A percentile compares a stretch with the other conserved stretches of the same genome.
Evolutionary conservation across 305 asterid genomes (phyloP).

Genomic region (Solanum hybrid): DNA sequence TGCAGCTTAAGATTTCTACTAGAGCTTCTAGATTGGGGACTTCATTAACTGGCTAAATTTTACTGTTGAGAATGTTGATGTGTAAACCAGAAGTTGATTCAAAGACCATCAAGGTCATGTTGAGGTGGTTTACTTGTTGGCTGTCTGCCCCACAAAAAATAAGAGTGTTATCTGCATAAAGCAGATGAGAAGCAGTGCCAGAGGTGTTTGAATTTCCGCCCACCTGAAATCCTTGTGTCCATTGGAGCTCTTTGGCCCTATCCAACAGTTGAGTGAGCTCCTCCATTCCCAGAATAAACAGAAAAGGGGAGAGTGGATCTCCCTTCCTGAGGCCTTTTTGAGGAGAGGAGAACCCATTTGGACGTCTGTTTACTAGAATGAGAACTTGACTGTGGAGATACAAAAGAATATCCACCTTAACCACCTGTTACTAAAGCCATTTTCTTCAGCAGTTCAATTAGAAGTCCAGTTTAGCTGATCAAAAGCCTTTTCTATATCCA

Average conservation of each 20-base stretch:
- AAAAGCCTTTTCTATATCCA: neutral
- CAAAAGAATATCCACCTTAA: neutral
- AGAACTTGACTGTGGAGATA: neutral
- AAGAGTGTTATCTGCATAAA: neutral
- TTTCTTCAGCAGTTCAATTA: neutral
- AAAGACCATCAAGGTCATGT: neutral
- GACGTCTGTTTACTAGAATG: neutral
- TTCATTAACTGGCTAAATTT: neutral
- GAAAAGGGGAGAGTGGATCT: neutral
- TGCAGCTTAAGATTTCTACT: neutral
- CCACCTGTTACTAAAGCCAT: neutral
- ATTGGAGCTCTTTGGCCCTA: neutral
- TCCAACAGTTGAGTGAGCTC: neutral
- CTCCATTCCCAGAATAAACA: neutral
- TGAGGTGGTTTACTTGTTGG: neutral
- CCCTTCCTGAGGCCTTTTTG: neutral
- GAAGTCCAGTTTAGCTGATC: neutral
- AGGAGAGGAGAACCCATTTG: neutral
- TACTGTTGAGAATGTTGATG: neutral
- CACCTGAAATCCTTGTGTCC: neutral
- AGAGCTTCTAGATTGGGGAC: neutral
- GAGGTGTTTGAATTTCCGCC: neutral
- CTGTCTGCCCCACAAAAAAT: neutral
- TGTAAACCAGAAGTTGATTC: neutral
- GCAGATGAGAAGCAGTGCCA: neutral